Evolutionary conservation across 2,329 filamentous ascomycete genomes (phyloP).

Genomic region (Epichloe baconii): DNA sequence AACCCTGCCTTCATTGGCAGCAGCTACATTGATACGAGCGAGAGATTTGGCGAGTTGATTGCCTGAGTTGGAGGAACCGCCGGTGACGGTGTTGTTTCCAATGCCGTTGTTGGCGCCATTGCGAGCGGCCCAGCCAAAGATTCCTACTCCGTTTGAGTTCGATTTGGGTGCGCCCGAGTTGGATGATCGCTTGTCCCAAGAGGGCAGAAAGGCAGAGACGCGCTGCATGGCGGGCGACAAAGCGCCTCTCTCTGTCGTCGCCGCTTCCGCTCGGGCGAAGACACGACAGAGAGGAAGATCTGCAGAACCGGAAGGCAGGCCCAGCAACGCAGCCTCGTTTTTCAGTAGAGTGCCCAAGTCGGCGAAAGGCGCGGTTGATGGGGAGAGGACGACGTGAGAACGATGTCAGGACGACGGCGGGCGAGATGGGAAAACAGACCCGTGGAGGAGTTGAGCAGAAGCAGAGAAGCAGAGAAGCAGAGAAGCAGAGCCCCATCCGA

Average conservation of each 20-base stretch:
- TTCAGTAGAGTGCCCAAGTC: slow-evolving; percentile 2
- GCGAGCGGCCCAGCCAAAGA: slow-evolving; percentile 36
- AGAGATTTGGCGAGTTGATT: slow-evolving; percentile 10
- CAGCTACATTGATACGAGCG: slow-evolving; percentile 21
- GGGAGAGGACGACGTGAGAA: background rate
- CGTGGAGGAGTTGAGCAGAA: background rate
- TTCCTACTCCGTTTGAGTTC: slow-evolving; percentile 8
- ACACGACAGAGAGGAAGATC: slow-evolving; percentile 19
- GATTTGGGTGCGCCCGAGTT: slow-evolving; percentile 16
- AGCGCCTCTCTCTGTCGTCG: slow-evolving; percentile 22
- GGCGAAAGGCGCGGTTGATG: background rate
- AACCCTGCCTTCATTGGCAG: slow-evolving; percentile 20
- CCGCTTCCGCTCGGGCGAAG: slow-evolving; percentile 20
- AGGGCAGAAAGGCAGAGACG: slow-evolving; percentile 29
- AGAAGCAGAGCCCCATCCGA: too few species aligned
- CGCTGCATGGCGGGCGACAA: slow-evolving; percentile 27
- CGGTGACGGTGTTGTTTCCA: slow-evolving; percentile 3
- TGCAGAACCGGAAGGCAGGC: slow-evolving; percentile 11
- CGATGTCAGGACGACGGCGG: background rate
- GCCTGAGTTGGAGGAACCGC: background rate
- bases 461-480: too few species aligned
- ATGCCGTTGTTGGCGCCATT: slow-evolving; percentile 24
- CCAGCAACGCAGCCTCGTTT: slow-evolving; percentile 7
- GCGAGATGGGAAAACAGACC: background rate
- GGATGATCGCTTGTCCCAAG: slow-evolving; percentile 31